These are phyloP conservation scores for Penicillium daleae DNA, from an alignment of 495 filamentous ascomycete genomes.

Conservation along the genomic window DNA sequence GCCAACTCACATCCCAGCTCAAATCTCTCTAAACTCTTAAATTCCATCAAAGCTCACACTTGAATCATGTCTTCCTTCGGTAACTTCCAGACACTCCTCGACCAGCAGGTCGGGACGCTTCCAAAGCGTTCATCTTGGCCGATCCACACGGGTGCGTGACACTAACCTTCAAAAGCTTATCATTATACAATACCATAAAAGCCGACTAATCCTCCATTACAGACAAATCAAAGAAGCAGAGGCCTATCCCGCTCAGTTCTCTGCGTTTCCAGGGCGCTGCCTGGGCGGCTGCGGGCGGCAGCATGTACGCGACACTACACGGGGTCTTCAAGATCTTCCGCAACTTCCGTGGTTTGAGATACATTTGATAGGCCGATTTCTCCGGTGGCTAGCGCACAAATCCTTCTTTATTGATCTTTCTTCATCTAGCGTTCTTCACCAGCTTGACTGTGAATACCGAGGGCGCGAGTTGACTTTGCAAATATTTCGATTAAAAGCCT, in stretches of 20 bases:
- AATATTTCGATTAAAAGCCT: not conserved
- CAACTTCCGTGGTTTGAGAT: constrained; percentile 36
- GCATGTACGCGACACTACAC: constrained; percentile 36
- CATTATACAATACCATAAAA: not conserved
- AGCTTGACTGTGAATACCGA: not conserved
- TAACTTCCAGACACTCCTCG: constrained; percentile 29
- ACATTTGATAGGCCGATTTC: constrained; percentile 19
- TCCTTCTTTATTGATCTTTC: not conserved
- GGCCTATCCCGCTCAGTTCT: constrained; percentile 25
- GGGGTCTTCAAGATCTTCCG: constrained; percentile 37
- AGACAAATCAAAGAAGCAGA: constrained; percentile 17
- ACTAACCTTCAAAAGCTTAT: not conserved
- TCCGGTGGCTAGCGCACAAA: not conserved
- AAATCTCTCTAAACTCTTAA: not conserved
- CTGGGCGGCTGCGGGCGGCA: constrained; percentile 37
- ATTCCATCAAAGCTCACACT: not conserved
- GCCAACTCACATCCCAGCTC: not conserved
- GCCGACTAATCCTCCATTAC: not conserved
- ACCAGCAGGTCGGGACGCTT: constrained; percentile 27
- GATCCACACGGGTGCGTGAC: constrained; percentile 5
- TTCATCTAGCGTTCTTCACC: not conserved
- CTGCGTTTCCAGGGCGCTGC: constrained; percentile 36
- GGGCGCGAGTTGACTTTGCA: not conserved
- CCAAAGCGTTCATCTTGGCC: constrained; percentile 13
- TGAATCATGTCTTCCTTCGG: constrained; percentile 18